These are phyloP conservation scores for Trichosphaerium sp. DNA, from an alignment of 78 protist genomes.

Conservation along the genomic window DNA sequence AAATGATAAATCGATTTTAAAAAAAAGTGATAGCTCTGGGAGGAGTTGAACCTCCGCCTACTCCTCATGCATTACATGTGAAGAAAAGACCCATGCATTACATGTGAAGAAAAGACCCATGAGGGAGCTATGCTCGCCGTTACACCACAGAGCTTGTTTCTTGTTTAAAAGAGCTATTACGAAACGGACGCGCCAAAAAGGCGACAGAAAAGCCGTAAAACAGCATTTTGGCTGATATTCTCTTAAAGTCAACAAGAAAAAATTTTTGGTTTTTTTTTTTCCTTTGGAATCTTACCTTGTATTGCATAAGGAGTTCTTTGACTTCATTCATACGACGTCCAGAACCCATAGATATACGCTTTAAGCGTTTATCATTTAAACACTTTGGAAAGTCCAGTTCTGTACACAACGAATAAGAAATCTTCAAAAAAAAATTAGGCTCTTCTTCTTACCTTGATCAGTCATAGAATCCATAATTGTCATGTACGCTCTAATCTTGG, in stretches of 20 bases:
- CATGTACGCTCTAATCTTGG: slow-evolving; percentile 65
- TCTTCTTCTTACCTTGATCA: slow-evolving; percentile 29
- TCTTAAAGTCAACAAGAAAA: too few relatives aligned
- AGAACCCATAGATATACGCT: slow-evolving; percentile 71
- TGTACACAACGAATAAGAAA: neutral
- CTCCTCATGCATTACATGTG: neutral
- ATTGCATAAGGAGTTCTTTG: slow-evolving; percentile 56
- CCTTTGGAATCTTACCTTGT: too few relatives aligned
- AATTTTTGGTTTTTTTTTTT: too few relatives aligned
- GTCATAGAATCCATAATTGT: slow-evolving; percentile 90
- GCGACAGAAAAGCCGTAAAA: too few relatives aligned
- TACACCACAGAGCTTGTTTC: too few relatives aligned
- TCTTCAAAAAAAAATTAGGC: neutral
- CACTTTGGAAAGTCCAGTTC: slow-evolving; percentile 59
- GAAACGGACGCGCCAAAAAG: too few relatives aligned
- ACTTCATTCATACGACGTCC: slow-evolving; percentile 70
- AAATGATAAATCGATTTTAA: neutral
- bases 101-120: too few relatives aligned
- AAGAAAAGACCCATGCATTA: too few relatives aligned
- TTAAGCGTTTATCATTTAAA: slow-evolving; percentile 24
- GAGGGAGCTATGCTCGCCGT: too few relatives aligned
- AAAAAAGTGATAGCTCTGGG: neutral
- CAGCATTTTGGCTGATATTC: too few relatives aligned
- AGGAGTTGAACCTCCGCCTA: too few relatives aligned
- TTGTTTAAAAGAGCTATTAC: too few relatives aligned